Evolutionary conservation across 2,329 filamentous ascomycete genomes (phyloP), one percentile per base, ranked within the genome.

Genomic region (Colletotrichum orbiculare): DNA sequence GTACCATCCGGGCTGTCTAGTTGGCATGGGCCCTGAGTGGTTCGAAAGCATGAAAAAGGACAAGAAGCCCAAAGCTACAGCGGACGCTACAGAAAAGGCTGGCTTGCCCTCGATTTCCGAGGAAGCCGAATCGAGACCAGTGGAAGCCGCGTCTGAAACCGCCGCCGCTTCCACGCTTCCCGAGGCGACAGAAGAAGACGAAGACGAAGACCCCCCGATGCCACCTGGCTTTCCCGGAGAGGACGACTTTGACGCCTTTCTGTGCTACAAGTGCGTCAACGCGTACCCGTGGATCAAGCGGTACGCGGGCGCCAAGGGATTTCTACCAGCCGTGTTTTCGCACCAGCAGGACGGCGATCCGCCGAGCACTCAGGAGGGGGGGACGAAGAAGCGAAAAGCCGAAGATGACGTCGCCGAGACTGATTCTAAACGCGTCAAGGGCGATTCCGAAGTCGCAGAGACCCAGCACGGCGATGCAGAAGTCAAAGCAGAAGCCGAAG

Each of bases 191-290:
- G 25, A 46, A 15, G 43, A n/a, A 17, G 79, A 81, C 0, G 84
- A 85, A 0, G 85, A 87, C 0, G 87, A 87, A 6, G 87, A 89
- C 4, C 81, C 86, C 0, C 92, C 93, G 1, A 82, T 93, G 60
- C 95, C 95, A 0, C 88, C 91, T 0, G 93, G 93, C 1, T 99
- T 99, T 70, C 96, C 96, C 0, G 83, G 85, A 0, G 95, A 98
- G 71, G 93, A 97, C 35, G 89, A 91, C 37, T 99, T 99, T 69
- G 93, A 96, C 57, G 88, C 90, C 35, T 91, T 98, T 72, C 85
- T 99, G 42, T 99, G 96, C 81, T 97, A 96, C 82, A 96, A 97
- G 74, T 99, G 96, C 71, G 86, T 97, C 12, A 89, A 94, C 45
- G 88, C 93, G 1, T 88, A 94, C 71, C 92, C 94, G 0, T 99